Evolutionary conservation across 139 green algal species (phyloP).

Genomic region (Chlamydomonas applanata): DNA sequence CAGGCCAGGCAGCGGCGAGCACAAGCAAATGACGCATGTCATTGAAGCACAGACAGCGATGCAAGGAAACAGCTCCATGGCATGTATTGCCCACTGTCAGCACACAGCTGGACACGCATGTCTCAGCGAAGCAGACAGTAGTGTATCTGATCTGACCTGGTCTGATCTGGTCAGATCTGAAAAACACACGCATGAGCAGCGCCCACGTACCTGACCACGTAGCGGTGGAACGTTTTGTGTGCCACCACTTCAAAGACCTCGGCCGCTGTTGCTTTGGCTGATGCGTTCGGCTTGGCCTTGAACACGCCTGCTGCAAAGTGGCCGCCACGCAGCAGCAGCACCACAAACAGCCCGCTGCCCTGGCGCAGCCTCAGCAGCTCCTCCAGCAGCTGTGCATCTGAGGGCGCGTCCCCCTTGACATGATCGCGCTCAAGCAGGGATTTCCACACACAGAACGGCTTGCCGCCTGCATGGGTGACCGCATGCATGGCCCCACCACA

Average conservation of each 20-base stretch:
- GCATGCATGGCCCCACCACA: no score
- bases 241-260: constrained; percentile 52
- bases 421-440: constrained; percentile 59
- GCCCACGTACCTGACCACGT: constrained; percentile 75
- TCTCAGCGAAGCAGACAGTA: no score
- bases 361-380: constrained; percentile 39
- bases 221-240: constrained; percentile 86
- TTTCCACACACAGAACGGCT: constrained; percentile 62
- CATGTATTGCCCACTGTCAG: no score
- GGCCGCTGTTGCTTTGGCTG: constrained; percentile 16
- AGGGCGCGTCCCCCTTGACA: constrained; percentile 15
- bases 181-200: no score
- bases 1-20: neutral
- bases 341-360: constrained; percentile 21
- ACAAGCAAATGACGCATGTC: neutral
- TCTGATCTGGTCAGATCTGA: no score
- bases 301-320: constrained; percentile 82
- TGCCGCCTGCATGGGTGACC: constrained; percentile 54
- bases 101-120: no score
- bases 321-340: constrained; percentile 50
- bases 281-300: constrained; percentile 25
- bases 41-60: neutral
- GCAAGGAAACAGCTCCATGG: no score
- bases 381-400: constrained; percentile 20
- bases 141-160: no score